Base-by-base conservation (phyloP, 2,329 filamentous ascomycete genomes). In the Lasiodiplodia sp. region DNA sequence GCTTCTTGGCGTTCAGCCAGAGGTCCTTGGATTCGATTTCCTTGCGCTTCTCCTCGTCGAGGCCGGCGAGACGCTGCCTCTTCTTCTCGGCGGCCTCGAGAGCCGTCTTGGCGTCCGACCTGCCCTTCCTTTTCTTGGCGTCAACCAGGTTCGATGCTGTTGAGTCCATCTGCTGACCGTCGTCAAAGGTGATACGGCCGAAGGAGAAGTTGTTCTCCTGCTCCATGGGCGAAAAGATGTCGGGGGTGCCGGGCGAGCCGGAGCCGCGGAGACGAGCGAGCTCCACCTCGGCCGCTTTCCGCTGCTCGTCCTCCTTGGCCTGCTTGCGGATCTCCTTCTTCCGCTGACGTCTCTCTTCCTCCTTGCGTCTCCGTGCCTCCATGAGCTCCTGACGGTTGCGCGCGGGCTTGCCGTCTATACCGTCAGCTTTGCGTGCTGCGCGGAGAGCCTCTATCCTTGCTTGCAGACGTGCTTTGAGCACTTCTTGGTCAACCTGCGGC, bases 1-100 rank as follows among this genome's bases (percentile, higher is more conserved):
- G 89, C 80, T 93, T 93, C 80, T 95, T 91, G 2, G 96, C 96
- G 58, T 92, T 95, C 69, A 97, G 85, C 96, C 96, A 99, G 69
- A 90, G 85, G 75, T 99, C 95, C 84, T 98, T 98, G 80, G 97
- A 93, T 70, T 94, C 89, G 55, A 98, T 91, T 69, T 97, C 92
- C 70, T 90, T 90, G 68, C 92, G 91, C 82, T 97, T 97, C 72
- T 89, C 87, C 1, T 91, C 88, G 74, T 95, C 92, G 75, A 97
- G 87, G 34, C 84, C 87, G 55, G 89, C 87, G 37, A 98, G 83
- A 34, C 94, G 91, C 74, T 91, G 89, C 82, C 94, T 91, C 81
- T 97, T 95, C 76, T 93, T 92, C 81, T 97, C 91, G 1, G 93
- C 89, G 65, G 92, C 92, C 74, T 91, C 87, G n/a, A 99, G 88